Conservation (phyloP, 1,284 basidiomycete species). For the Heterobasidion occidentale region DNA sequence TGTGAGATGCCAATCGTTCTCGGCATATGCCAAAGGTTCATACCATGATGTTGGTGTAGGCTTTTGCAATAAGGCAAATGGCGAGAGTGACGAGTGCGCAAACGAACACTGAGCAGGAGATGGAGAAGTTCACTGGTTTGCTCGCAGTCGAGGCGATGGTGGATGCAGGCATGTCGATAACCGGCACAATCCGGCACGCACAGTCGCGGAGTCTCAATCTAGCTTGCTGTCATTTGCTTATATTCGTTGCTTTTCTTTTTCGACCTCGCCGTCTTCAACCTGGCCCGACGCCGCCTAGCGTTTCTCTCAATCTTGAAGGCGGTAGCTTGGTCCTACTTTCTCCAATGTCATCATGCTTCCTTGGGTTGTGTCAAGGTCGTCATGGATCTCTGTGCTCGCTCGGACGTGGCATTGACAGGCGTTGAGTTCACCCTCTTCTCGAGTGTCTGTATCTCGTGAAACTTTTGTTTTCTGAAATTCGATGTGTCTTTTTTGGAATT, state of each 20-base stretch:
- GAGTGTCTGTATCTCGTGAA: no score
- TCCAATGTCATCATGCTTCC: no score
- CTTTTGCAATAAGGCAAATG: background rate
- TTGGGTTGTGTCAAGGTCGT: no score
- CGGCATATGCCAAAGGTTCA: background rate
- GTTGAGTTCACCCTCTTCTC: no score
- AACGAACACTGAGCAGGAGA: background rate
- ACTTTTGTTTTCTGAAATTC: no score
- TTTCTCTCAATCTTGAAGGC: no score
- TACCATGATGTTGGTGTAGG: background rate
- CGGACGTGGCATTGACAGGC: no score
- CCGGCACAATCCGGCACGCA: background rate
- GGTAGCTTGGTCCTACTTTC: no score
- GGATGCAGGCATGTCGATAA: slow-evolving; percentile 1
- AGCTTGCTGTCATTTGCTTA: background rate
- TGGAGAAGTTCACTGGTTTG: background rate
- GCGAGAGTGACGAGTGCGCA: background rate
- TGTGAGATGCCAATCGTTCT: background rate
- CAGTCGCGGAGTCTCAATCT: background rate
- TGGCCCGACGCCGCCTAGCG: no score
- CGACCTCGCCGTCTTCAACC: no score
- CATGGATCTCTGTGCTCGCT: no score
- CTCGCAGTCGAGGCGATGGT: background rate
- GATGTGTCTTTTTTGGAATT: no score
- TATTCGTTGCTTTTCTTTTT: background rate